Evolutionary conservation across 345 rosid genomes (phyloP).

Genomic region (Melaleuca alternifolia): DNA sequence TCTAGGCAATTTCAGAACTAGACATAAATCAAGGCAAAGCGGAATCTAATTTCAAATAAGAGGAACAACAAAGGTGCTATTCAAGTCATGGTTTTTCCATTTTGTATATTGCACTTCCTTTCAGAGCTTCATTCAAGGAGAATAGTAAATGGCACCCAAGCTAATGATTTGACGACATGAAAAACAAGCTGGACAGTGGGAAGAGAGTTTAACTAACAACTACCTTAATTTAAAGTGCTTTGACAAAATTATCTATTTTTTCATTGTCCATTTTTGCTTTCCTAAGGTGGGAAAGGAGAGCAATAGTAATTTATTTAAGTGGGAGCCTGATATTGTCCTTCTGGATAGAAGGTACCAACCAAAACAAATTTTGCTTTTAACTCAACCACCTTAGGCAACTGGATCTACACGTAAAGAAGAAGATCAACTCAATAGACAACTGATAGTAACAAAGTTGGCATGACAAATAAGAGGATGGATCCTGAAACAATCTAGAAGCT

Average conservation of each 20-base stretch:
- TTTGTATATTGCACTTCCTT: neutral
- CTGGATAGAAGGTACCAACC: neutral
- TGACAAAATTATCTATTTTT: neutral
- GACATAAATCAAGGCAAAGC: neutral
- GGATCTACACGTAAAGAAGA: neutral
- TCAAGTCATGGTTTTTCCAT: neutral
- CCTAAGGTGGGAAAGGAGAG: neutral
- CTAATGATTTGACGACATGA: neutral
- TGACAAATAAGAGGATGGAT: neutral
- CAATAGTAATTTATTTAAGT: neutral
- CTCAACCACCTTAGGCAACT: neutral
- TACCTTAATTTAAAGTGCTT: neutral
- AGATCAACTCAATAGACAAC: neutral
- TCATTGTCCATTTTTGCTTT: neutral
- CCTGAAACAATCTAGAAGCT: neutral
- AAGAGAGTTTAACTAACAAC: neutral
- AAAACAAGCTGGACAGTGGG: neutral
- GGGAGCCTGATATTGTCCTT: neutral
- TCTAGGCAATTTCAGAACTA: neutral
- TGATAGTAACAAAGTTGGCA: neutral
- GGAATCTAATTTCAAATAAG: neutral
- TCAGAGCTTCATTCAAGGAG: neutral
- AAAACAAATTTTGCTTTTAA: neutral
- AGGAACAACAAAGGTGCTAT: neutral
- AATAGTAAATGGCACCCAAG: neutral